Evolutionary conservation across 805 yeast species (phyloP).

Genomic region (Starmerella geochares): DNA sequence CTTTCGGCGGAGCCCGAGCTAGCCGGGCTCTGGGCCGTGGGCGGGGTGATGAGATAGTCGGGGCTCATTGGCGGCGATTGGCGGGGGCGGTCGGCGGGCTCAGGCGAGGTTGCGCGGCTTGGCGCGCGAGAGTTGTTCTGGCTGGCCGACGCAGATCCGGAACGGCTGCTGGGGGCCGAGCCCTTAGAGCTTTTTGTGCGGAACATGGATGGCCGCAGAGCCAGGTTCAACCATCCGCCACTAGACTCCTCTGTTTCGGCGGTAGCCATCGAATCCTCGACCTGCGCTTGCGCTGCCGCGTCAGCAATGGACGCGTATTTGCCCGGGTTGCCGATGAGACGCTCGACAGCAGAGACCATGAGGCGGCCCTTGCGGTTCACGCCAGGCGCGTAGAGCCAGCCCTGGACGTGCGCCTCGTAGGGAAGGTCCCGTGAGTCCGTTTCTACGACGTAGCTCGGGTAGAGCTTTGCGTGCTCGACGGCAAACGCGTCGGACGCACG

Average conservation of each 20-base stretch:
- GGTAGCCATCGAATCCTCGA: background rate
- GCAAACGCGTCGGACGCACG: background rate
- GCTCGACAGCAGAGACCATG: constrained; percentile 32
- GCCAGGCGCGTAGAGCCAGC: constrained; percentile 64
- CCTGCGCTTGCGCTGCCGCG: constrained; percentile 13
- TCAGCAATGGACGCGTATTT: constrained; percentile 22
- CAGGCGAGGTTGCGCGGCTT: constrained; percentile 5
- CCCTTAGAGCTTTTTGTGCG: constrained; percentile 14
- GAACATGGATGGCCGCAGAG: constrained; percentile 14
- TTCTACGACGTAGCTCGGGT: constrained; percentile 21
- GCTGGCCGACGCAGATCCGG: background rate
- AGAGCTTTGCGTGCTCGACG: constrained; percentile 15
- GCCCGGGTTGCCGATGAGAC: constrained; percentile 27
- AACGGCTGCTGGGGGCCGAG: constrained; percentile 5
- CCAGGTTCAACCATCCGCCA: constrained; percentile 3
- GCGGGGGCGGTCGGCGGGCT: background rate
- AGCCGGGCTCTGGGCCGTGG: background rate
- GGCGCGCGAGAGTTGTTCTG: background rate
- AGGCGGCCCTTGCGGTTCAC: constrained; percentile 61
- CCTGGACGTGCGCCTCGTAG: constrained; percentile 40
- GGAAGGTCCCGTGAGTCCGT: constrained; percentile 2
- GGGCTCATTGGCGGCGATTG: background rate
- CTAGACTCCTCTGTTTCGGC: background rate
- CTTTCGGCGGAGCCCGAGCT: background rate
- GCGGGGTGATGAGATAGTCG: background rate